A percentile compares a stretch with the other conserved stretches of the same genome.
Evolutionary conservation across 495 filamentous ascomycete species (phyloP).

Genomic region (Arthonia radiata): DNA sequence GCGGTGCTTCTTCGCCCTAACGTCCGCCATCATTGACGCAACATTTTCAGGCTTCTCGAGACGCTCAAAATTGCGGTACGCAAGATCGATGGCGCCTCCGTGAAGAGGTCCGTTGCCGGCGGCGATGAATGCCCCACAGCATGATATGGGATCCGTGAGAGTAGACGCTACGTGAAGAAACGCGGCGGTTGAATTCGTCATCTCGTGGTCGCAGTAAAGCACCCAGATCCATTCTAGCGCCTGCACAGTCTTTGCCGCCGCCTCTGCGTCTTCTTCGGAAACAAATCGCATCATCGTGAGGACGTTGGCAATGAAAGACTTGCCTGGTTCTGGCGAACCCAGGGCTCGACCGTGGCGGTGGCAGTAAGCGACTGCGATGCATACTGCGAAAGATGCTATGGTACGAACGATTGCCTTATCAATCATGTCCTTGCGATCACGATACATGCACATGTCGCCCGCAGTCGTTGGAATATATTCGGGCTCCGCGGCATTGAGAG

Average conservation of each 20-base stretch:
- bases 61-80: conserved; percentile 21
- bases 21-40: conserved; percentile 21
- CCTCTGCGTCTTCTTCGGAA: conserved; percentile 1
- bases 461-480: conserved; percentile 15
- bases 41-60: conserved; percentile 23
- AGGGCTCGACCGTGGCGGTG: conserved; percentile 11
- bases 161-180: conserved; percentile 24
- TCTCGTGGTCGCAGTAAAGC: conserved; percentile 25
- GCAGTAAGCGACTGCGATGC: conserved; percentile 13
- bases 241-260: background rate
- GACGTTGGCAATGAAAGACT: conserved; percentile 20
- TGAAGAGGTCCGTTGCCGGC: conserved; percentile 31
- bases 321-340: conserved; percentile 12
- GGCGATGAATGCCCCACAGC: conserved; percentile 21
- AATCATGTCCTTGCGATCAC: conserved; percentile 10
- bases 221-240: conserved; percentile 15
- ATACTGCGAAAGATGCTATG: conserved; percentile 16
- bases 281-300: conserved; percentile 17
- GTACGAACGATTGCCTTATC: conserved; percentile 19
- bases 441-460: conserved; percentile 14
- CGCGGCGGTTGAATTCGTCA: conserved; percentile 26
- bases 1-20: conserved; percentile 25
- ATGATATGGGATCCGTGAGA: conserved; percentile 20
- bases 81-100: conserved; percentile 31
- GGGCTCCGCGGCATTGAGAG: conserved; percentile 12